A percentile compares a stretch with the other conserved stretches of the same genome.
Conservation (phyloP, 2,329 filamentous ascomycete species). For the Neoarthrinium moseri region DNA sequence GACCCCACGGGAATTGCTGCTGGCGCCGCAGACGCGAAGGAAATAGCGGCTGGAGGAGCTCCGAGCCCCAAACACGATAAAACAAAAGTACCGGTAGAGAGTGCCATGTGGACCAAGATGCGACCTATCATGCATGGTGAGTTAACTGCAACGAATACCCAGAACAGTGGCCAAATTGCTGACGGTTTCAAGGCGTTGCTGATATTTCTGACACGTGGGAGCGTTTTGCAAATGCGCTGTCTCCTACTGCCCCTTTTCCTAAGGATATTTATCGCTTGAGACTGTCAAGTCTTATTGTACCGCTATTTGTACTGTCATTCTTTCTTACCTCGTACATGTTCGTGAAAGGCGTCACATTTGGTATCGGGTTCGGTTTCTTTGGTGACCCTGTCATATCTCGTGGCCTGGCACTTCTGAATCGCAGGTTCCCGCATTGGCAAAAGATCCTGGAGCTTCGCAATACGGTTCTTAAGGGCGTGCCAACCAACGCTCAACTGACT, state of each 20-base stretch:
- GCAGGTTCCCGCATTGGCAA: conserved; percentile 67
- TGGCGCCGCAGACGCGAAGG: conserved; percentile 38
- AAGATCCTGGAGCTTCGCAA: conserved; percentile 73
- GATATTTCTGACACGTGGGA: conserved; percentile 52
- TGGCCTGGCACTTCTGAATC: conserved; percentile 58
- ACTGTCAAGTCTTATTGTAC: conserved; percentile 51
- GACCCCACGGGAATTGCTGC: conserved; percentile 36
- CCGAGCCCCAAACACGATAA: conserved; percentile 62
- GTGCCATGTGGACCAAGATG: conserved; percentile 75
- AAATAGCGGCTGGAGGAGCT: conserved; percentile 44
- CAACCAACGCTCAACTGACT: conserved; percentile 82
- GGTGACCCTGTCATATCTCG: conserved; percentile 70
- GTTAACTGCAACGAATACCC: neutral
- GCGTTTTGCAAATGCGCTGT: conserved; percentile 53
- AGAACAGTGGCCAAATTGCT: neutral
- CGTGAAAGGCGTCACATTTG: conserved; percentile 64
- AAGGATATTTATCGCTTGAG: conserved; percentile 49
- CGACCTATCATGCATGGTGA: conserved; percentile 64
- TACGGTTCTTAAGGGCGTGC: conserved; percentile 76
- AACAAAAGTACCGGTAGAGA: conserved; percentile 75
- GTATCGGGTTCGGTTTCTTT: conserved; percentile 75
- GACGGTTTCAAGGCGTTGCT: conserved; percentile 27
- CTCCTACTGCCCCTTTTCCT: conserved; percentile 63
- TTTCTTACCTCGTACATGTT: conserved; percentile 59
- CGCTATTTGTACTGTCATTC: conserved; percentile 50